Base-by-base conservation (phyloP, 148 eudicot genomes). In the Camellia sinensis region DNA sequence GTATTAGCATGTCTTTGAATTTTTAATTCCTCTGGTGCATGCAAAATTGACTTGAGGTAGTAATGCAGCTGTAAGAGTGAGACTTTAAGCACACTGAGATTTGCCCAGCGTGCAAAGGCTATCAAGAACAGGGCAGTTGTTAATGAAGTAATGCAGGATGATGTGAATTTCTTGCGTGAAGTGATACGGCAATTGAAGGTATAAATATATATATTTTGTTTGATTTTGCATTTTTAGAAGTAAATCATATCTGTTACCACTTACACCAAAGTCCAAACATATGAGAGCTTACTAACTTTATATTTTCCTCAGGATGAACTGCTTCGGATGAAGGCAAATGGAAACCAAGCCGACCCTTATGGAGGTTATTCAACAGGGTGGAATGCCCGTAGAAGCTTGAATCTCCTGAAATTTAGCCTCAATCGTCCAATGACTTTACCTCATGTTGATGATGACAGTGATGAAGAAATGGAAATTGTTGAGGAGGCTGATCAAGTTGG, bases 81-180 rank as follows among this genome's bases (percentile, higher is more conserved):
- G 87, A 96, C 98, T 40, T 87, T 92, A 71, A 94, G 98, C 90
- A 96, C 99, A 75, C 84, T 96, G 70, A 88, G 98, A 86, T 96
- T 96, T 78, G 99, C 99, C 66, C 99, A 96, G 81, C 95, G 95
- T 74, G 99, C 99, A 68, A 96, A 96, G 86, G 97, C 98, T 79
- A 92, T 96, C 82, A 93, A 96, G 83, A 96, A 96, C 83, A 93
- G 91, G 87, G 99, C 99, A 80, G 88, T 89, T 44, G 91, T 96
- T 61, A 96, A 96, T 87, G 98, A 96, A 84, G 95, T 89, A 78
- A 89, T 88, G 94, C 95, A 89, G 82, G 95, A 96, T 79, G 99
- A 96, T 86, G 94, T 93, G 13, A 91, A 92, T 77, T 87, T 90
- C 79, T 84, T 96, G 85, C 91, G 94, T 84, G 94, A 91, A 84